Evolutionary conservation across 371 early-diverging fungal species (phyloP).

Genomic region (Rhizopus sp.): DNA sequence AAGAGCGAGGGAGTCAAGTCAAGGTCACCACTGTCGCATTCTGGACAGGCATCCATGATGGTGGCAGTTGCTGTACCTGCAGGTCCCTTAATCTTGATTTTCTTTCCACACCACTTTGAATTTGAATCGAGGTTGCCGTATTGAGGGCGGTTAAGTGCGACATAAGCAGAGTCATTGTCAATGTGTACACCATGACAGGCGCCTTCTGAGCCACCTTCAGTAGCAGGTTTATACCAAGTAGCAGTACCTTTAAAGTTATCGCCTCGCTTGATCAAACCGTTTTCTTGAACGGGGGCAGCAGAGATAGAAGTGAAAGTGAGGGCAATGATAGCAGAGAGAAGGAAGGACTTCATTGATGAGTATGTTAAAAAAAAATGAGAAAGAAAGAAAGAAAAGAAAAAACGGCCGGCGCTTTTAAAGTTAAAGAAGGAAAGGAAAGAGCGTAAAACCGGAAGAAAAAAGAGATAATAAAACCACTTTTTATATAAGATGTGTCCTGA

Average conservation of each 20-base stretch:
- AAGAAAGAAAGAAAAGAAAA: too few relatives aligned
- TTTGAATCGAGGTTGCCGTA: conserved; percentile 27
- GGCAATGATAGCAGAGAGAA: background rate
- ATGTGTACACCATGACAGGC: conserved; percentile 29
- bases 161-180: conserved; percentile 17
- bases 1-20: conserved; percentile 25
- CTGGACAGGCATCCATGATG: conserved; percentile 24
- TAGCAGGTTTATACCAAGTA: conserved; percentile 30
- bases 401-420: background rate
- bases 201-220: conserved; percentile 31
- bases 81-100: conserved; percentile 28
- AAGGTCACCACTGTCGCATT: conserved; percentile 16
- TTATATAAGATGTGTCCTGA: background rate
- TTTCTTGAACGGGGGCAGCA: background rate
- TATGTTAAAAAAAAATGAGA: too few relatives aligned
- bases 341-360: background rate
- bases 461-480: background rate
- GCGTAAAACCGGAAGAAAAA: background rate
- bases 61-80: conserved; percentile 11
- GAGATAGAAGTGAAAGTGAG: background rate
- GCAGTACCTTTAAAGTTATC: conserved; percentile 22
- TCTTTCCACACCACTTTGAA: conserved; percentile 33
- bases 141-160: conserved; percentile 32
- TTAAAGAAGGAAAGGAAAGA: background rate
- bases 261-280: background rate